These are phyloP conservation scores for Penicillium goetzii DNA, from an alignment of 495 filamentous ascomycete species.

Conservation along the genomic window DNA sequence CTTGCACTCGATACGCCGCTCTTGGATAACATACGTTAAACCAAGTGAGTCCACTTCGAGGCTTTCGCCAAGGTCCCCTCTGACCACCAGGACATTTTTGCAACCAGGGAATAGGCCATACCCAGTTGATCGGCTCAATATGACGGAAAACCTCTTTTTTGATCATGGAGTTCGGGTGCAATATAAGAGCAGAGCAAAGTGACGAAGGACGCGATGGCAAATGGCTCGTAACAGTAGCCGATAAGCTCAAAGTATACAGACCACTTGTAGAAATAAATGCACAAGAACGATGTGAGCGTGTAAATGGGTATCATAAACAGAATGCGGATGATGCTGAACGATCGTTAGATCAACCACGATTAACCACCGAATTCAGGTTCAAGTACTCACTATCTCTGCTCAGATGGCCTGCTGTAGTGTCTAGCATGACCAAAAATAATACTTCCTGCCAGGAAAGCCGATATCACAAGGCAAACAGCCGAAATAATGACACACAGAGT, in stretches of 20 bases:
- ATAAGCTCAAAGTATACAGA: conserved; percentile 72
- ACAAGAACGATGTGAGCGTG: conserved; percentile 65
- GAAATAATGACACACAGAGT: conserved; percentile 35
- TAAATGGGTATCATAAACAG: conserved; percentile 79
- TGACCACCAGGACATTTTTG: conserved; percentile 63
- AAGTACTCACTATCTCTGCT: conserved; percentile 66
- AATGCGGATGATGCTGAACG: conserved; percentile 70
- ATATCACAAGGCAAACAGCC: conserved; percentile 57
- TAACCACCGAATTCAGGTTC: too few species aligned
- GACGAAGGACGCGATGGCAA: conserved; percentile 72
- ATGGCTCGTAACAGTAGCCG: conserved; percentile 77
- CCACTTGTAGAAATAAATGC: conserved; percentile 67
- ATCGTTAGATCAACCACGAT: neutral
- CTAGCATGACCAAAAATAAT: conserved; percentile 68
- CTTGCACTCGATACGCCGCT: conserved; percentile 43
- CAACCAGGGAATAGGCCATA: conserved; percentile 61
- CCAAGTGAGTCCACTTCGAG: conserved; percentile 83
- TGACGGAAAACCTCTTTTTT: conserved; percentile 77
- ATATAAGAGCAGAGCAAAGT: conserved; percentile 73
- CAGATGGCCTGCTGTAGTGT: conserved; percentile 67
- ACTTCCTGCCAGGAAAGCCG: conserved; percentile 59
- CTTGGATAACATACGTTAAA: conserved; percentile 64
- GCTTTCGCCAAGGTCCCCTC: conserved; percentile 60
- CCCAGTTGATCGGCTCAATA: conserved; percentile 63
- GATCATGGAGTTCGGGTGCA: conserved; percentile 66